Evolutionary conservation across 2,329 filamentous ascomycete genomes (phyloP).

Genomic region (Coniella lustricola): DNA sequence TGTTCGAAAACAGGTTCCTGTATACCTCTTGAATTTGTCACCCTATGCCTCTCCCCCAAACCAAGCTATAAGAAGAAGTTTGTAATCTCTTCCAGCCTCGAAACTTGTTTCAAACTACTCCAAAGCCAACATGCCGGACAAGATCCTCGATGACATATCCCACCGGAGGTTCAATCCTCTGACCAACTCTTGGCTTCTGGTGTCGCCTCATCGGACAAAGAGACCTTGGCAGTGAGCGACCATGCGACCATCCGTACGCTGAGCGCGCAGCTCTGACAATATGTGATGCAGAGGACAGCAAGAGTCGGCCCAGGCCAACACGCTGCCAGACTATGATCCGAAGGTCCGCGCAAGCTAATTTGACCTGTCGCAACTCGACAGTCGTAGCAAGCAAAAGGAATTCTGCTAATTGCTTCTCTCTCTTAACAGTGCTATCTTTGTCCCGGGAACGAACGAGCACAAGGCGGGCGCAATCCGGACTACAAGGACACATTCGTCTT

Average conservation of each 20-base stretch:
- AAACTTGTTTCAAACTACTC: too few relatives aligned
- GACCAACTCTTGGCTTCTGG: conserved; percentile 83
- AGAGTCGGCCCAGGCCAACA: conserved; percentile 61
- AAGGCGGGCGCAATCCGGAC: conserved; percentile 77
- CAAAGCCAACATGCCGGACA: conserved; percentile 54
- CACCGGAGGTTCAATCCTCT: conserved; percentile 91
- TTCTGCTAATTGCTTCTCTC: conserved; percentile 12
- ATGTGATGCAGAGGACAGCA: conserved; percentile 58
- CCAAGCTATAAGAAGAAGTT: too few relatives aligned
- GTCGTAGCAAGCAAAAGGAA: background rate
- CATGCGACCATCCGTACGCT: background rate
- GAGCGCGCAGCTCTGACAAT: background rate
- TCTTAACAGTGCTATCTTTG: conserved; percentile 79
- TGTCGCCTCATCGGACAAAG: conserved; percentile 94
- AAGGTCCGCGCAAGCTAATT: conserved; percentile 39
- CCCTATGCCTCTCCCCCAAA: too few relatives aligned
- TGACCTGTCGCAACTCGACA: background rate
- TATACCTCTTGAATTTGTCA: too few relatives aligned
- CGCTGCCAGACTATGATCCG: conserved; percentile 75
- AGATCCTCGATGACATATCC: conserved; percentile 88
- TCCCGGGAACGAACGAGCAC: conserved; percentile 80
- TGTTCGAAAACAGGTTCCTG: too few relatives aligned
- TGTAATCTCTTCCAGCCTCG: too few relatives aligned
- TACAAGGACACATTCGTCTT: conserved; percentile 89
- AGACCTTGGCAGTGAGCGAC: conserved; percentile 87